Evolutionary conservation across 495 filamentous ascomycete species (phyloP), one percentile per base, ranked within the genome.

Genomic region (Penicillium soppii): DNA sequence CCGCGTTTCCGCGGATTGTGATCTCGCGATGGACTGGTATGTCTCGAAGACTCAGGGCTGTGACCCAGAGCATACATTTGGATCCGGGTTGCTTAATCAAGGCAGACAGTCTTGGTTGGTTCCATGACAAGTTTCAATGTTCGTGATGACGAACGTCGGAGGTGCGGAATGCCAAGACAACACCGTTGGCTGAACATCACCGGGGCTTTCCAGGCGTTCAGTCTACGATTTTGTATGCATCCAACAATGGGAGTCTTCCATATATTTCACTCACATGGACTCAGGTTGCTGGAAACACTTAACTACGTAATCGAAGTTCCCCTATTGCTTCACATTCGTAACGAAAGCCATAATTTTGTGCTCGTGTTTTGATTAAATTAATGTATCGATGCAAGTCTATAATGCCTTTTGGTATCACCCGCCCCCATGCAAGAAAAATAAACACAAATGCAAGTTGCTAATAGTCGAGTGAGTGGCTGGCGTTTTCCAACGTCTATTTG

Each of bases 1-100:
- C 71, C 74, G 25, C 77, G 70, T 62, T 81, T 81, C 20, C 75
- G 70, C 16, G 77, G 73, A 37, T 76, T 76, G 44, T 72, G 56
- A 33, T 71, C 69, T 44, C 54, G 59, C 3, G 62, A 64, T 16
- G 42, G 56, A 51, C 56, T 65, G 7, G 55, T 47, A 42, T 62
- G 56, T 35, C 62, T 50, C 17, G 59, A 62, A 15, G 53, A 57
- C n/a, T 30, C 50, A 0, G 53, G 51, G 16, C 51, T 62, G 17
- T 57, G 43, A 17, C 38, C 47, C 13, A 35, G 27, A 4, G 48
- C 33, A 44, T 62, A 59, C 62, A 65, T 58, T 13, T 58, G 30
- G 40, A 55, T 13, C 50, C 47, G 27, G 39, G 51, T 45, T 30
- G 16, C 23, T 17, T 40, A 46, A 37, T 39, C 38, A 19, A 35